Evolutionary conservation across 2,329 filamentous ascomycete genomes (phyloP).

Genomic region (Akanthomyces muscarius): DNA sequence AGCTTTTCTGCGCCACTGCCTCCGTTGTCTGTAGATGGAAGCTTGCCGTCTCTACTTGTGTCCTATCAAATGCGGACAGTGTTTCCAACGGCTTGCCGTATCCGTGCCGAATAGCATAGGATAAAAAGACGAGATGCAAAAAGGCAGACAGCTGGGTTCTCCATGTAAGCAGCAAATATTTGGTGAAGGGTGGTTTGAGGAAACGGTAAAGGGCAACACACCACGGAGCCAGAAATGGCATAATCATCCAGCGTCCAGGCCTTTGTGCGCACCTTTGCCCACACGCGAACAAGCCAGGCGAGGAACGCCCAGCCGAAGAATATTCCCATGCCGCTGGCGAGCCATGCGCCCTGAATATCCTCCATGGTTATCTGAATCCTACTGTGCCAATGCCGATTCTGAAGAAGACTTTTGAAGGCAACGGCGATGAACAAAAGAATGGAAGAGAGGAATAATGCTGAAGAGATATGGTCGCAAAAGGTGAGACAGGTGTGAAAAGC

Average conservation of each 20-base stretch:
- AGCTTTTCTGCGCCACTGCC: neutral
- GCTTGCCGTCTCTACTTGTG: neutral
- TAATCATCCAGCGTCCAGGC: constrained; percentile 19
- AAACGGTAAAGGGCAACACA: constrained; percentile 1
- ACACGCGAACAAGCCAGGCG: constrained; percentile 17
- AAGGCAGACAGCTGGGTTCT: neutral
- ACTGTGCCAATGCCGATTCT: too few relatives aligned
- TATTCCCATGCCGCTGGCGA: constrained; percentile 18
- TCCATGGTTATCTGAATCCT: neutral
- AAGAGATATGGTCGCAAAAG: too few relatives aligned
- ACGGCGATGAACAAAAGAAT: too few relatives aligned
- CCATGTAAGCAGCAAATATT: neutral
- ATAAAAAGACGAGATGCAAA: neutral
- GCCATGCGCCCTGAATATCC: constrained; percentile 17
- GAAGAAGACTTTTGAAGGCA: too few relatives aligned
- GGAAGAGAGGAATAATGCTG: too few relatives aligned
- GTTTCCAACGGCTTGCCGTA: neutral
- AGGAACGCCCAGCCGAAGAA: constrained; percentile 20
- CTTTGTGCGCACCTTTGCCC: constrained; percentile 18
- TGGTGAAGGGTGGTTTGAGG: neutral
- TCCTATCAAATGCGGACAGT: neutral
- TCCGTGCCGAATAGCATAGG: neutral
- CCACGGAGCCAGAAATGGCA: constrained; percentile 15
- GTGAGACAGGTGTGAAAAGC: too few relatives aligned
- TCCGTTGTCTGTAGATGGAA: too few relatives aligned